phyloP scores from a whole-genome alignment of 2,329 filamentous ascomycete species.

The Tolypocladium ovalisporum region DNA sequence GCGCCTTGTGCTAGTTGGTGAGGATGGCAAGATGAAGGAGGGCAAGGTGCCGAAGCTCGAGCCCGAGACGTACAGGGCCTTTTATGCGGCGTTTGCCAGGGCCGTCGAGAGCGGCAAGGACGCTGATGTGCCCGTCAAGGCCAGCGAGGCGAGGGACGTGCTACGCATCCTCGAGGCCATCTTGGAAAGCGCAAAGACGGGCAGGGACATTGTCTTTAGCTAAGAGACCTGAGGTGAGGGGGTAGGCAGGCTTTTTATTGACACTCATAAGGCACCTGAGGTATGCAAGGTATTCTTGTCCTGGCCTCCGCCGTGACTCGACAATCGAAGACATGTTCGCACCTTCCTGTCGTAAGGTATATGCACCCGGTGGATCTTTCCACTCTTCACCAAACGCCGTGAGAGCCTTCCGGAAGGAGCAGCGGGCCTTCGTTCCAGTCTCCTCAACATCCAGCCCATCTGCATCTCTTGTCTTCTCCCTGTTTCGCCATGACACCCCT shows the following conservation, averaged over 20 bases:
- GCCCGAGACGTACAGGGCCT: conserved; percentile 56
- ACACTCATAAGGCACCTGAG: too few species aligned
- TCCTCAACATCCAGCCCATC: too few species aligned
- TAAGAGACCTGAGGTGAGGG: conserved; percentile 6
- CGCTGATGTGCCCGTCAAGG: conserved; percentile 40
- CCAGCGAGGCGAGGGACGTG: conserved; percentile 41
- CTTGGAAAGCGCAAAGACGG: conserved; percentile 36
- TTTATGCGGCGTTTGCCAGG: conserved; percentile 47
- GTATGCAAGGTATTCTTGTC: not conserved
- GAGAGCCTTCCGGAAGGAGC: not conserved
- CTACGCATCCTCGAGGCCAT: conserved; percentile 41
- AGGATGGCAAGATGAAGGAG: conserved; percentile 37
- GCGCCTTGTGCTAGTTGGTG: conserved; percentile 43
- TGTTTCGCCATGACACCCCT: not conserved
- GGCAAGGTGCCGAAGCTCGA: conserved; percentile 45
- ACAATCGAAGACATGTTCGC: not conserved
- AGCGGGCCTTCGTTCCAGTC: not conserved
- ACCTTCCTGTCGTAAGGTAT: not conserved
- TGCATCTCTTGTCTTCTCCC: not conserved
- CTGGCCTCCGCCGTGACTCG: not conserved
- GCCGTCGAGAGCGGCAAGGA: conserved; percentile 36
- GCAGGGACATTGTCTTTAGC: conserved; percentile 29
- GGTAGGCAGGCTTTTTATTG: too few species aligned
- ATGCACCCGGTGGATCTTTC: too few species aligned
- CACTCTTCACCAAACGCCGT: not conserved